Base-by-base conservation (phyloP, 805 yeast genomes). In the Kazachstania taianensis region DNA sequence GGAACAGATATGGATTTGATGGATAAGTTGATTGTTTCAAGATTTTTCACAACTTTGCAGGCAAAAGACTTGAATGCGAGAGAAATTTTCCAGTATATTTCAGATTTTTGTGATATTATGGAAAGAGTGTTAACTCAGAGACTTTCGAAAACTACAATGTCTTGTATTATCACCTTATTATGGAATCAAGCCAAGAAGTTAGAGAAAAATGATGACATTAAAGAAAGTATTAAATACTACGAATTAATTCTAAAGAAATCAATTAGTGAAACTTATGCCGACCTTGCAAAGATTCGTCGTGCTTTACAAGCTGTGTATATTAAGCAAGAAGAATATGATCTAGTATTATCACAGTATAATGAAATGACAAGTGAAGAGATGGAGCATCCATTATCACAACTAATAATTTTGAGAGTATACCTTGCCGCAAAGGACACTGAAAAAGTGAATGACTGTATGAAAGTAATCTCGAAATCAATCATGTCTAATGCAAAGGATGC, bases 161-260 rank as follows among this genome's bases (percentile, higher is more conserved):
- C 63, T 5, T 49, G 65, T 28, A 34, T 59, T 5, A 49, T 61
- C 0, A 55, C 68, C 1, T 38, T 66, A 19, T 38, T 67, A 14
- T 67, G 70, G 69, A 65, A 63, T 32, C 36, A 45, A 14, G 69
- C 65, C 0, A 63, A 63, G 27, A 41, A 45, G 13, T 41, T 47
- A 13, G 52, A 49, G 20, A 66, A 54, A 41, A 35, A 30, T 7
- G 45, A 42, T 6, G 37, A 49, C 2, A 43, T 29, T 27, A 18
- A 24, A 1, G 50, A 52, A 15, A 44, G 57, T 5, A 40, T 52
- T 9, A 44, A 41, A 2, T 59, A 57, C 52, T 54, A 52, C 31
- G 37, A 49, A 5, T 31, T 55, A 2, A 48, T 57, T 5, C 40
- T 59, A 8, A 50, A 42, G 14, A 39, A 50, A n/a, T 23, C 56